Conservation (phyloP, 148 eudicot genomes). For the Arctostaphylos glauca region DNA sequence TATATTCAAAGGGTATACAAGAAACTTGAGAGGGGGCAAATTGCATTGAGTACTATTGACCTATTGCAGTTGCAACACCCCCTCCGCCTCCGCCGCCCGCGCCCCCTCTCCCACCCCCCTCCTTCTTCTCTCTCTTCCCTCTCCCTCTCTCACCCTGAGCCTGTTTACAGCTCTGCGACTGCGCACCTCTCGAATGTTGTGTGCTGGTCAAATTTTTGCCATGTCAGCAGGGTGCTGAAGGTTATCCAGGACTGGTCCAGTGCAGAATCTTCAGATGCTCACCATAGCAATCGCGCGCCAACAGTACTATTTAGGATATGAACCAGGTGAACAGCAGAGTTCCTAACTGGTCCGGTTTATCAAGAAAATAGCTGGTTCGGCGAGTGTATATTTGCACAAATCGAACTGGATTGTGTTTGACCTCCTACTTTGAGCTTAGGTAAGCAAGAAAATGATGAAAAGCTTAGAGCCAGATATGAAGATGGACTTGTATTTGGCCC, state of each 20-base stretch:
- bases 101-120: too few species aligned
- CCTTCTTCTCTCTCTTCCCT: too few species aligned
- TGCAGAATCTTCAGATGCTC: not conserved
- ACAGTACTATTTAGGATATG: not conserved
- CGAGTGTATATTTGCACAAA: not conserved
- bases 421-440: too few species aligned
- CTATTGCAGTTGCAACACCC: too few species aligned
- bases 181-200: not conserved
- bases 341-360: not conserved
- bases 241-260: not conserved
- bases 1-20: too few species aligned
- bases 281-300: not conserved
- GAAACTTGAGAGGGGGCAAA: too few species aligned
- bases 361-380: not conserved
- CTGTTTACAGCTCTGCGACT: too few species aligned
- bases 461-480: not conserved
- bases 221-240: not conserved
- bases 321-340: not conserved
- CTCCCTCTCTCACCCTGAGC: too few species aligned
- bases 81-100: too few species aligned
- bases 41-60: too few species aligned
- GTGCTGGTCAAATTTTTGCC: not conserved
- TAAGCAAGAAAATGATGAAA: not conserved
- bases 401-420: not conserved
- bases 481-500: not conserved